A percentile compares a stretch with the other conserved stretches of the same genome.
phyloP scores from a whole-genome alignment of 768 basidiomycete species.

The Lactifluus hygrophoroides region DNA sequence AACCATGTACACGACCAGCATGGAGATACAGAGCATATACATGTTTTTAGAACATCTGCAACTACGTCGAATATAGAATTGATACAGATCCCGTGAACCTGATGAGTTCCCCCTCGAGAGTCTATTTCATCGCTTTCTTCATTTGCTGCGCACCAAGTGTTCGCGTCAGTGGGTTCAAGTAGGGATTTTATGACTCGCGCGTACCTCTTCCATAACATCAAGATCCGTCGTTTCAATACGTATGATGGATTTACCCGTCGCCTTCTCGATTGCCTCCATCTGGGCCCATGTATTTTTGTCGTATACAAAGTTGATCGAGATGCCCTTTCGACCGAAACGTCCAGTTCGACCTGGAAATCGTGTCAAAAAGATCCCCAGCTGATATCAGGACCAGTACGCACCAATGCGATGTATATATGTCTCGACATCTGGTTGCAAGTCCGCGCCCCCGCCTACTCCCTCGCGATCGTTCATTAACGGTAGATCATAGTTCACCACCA shows the following conservation, averaged over 20 bases:
- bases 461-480: slow-evolving; percentile 72
- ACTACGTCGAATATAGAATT: slow-evolving; percentile 6
- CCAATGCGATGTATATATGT: slow-evolving; percentile 98
- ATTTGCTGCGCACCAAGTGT: slow-evolving; percentile 46
- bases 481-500: slow-evolving; percentile 99
- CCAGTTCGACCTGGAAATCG: slow-evolving; percentile 76
- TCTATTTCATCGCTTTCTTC: slow-evolving; percentile 68
- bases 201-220: slow-evolving; percentile 89
- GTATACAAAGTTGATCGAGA: slow-evolving; percentile 97
- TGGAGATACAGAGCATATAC: slow-evolving; percentile 21
- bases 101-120: neutral
- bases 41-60: neutral
- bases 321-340: slow-evolving; percentile 93
- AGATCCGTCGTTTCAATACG: slow-evolving; percentile 84
- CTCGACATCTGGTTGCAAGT: slow-evolving; percentile 78
- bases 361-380: neutral
- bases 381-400: slow-evolving; percentile 30
- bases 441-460: slow-evolving; percentile 34
- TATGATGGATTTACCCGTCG: slow-evolving; percentile 68
- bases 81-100: neutral
- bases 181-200: slow-evolving; percentile 14
- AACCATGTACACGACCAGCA: slow-evolving; percentile 1
- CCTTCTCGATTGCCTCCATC: slow-evolving; percentile 84
- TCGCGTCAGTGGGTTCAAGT: neutral
- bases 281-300: slow-evolving; percentile 80